These are phyloP conservation scores for Penicillium aurantiogriseum DNA, from an alignment of 2,329 filamentous ascomycete species.

Conservation along the genomic window DNA sequence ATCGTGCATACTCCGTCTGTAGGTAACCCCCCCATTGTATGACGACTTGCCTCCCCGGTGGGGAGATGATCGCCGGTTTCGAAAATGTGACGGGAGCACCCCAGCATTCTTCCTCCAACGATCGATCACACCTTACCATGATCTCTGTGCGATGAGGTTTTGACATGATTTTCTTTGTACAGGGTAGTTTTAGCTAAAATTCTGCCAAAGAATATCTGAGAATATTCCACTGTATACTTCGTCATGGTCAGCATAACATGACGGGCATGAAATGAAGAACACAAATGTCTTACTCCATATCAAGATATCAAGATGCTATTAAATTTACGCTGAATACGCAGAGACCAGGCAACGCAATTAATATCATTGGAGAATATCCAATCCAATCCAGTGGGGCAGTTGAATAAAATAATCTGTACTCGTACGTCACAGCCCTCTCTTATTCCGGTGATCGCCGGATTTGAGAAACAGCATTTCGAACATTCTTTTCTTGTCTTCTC, in stretches of 20 bases:
- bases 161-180: neutral
- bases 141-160: neutral
- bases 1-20: neutral
- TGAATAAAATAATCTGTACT: neutral
- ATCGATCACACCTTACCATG: neutral
- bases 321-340: neutral
- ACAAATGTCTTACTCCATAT: neutral
- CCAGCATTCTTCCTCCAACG: slow-evolving; percentile 16
- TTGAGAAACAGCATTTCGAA: slow-evolving; percentile 14
- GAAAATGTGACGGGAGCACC: slow-evolving; percentile 16
- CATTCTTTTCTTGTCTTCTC: slow-evolving; percentile 4
- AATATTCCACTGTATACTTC: neutral
- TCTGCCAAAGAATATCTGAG: neutral
- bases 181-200: neutral
- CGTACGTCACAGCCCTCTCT: neutral
- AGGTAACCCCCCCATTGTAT: neutral
- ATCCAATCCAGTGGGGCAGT: neutral
- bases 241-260: neutral
- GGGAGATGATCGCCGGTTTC: slow-evolving; percentile 7
- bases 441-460: slow-evolving; percentile 7
- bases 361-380: neutral
- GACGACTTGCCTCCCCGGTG: slow-evolving; percentile 3
- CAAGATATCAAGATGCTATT: too few relatives aligned
- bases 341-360: neutral
- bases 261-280: too few relatives aligned